phyloP scores from a whole-genome alignment of 139 green algal species.

The Micractinium conductrix region DNA sequence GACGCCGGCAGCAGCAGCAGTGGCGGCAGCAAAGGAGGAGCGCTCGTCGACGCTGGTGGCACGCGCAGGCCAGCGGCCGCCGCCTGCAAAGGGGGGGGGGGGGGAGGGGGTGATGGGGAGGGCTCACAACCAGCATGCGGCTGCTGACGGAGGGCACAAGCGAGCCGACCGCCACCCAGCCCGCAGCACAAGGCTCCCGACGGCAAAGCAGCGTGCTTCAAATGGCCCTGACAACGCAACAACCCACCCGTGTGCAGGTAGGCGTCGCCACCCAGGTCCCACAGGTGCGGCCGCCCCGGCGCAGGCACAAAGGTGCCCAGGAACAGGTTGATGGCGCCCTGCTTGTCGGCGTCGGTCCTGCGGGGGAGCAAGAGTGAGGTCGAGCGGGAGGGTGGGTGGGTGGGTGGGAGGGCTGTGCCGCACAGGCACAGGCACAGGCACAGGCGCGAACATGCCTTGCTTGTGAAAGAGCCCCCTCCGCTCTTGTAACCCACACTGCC shows the following conservation, averaged over 20 bases:
- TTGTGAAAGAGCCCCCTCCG: too few species aligned
- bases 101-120: not conserved
- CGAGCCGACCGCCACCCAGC: too few species aligned
- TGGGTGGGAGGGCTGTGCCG: too few species aligned
- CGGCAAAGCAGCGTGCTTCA: not conserved
- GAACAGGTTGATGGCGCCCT: slow-evolving; percentile 97
- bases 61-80: not conserved
- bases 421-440: too few species aligned
- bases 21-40: not conserved
- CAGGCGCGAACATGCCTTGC: too few species aligned
- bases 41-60: not conserved
- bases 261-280: slow-evolving; percentile 85
- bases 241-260: slow-evolving; percentile 73
- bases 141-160: not conserved
- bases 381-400: too few species aligned
- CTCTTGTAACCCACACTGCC: too few species aligned
- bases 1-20: not conserved
- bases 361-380: too few species aligned
- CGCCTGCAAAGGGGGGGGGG: not conserved
- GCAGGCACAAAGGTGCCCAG: slow-evolving; percentile 69
- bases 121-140: too few species aligned
- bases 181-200: not conserved
- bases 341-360: slow-evolving; percentile 92
- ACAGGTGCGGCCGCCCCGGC: slow-evolving; percentile 69
- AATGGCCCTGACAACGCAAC: not conserved